Base-by-base conservation (phyloP, 257 asterid species). In the Plantago ovata region DNA sequence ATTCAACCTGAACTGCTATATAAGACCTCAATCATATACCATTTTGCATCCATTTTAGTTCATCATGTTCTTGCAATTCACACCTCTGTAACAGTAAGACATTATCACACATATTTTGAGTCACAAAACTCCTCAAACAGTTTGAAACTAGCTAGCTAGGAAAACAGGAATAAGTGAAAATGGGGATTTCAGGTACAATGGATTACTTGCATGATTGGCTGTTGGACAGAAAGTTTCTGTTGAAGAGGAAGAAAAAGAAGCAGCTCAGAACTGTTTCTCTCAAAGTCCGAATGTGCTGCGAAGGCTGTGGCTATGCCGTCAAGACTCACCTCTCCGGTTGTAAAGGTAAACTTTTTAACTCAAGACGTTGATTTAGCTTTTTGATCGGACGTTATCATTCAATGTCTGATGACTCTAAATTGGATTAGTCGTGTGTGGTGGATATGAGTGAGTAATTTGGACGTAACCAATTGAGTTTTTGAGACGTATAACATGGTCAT, bases 271-370 rank as follows among this genome's bases (percentile, higher is more conserved):
- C 85, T 3, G 97, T 89, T 0, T 47, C 84, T 8, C 74, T 89
- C 62, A 89, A 86, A 62, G 71, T 89, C 54, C 70, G 97, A 52
- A 89, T 89, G 95, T 94, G 84, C 15, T 86, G 97, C 53, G 97
- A 89, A 77, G 97, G 97, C 55, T 89, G 97, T 64, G 94, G 72
- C 7, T 80, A 76, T 10, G 79, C 74, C 74, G 74, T 89, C 41
- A 86, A 82, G 85, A 72, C 65, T 3, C 70, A 61, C 4, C 97
- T 89, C 67, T 75, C 82, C 1, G 28, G 71, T 14, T 78, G 86
- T 41, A 89, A 84, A 89, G 97, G 97, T 86, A 75, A 3, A 8
- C 36, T 3, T 28, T 28, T 28, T 8, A 28, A 28, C 36, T 28
- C 36, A 3, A n/a, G n/a, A 28, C 36, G 36, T 28, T 28, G 4